Percentiles rank a stretch among this genome's conserved stretches.
Evolutionary conservation across 305 asterid species (phyloP).

Genomic region (Rubia peregrina): DNA sequence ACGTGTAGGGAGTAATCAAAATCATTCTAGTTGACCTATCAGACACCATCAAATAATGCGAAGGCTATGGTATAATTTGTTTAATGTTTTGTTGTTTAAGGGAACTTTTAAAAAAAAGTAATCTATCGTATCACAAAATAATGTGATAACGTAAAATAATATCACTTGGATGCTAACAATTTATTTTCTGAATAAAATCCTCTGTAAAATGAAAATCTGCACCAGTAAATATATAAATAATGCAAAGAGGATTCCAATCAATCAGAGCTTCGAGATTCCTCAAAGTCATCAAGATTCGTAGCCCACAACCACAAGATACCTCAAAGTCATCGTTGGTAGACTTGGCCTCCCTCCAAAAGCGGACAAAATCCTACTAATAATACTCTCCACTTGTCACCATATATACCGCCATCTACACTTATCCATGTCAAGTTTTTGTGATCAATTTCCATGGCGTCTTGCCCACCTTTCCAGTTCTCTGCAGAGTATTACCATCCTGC

Average conservation of each 20-base stretch:
- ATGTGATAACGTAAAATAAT: not conserved
- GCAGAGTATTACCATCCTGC: constrained; percentile 47
- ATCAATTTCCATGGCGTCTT: constrained; percentile 38
- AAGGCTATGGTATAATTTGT: no score
- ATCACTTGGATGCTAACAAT: not conserved
- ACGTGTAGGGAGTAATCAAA: no score
- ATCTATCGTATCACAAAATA: no score
- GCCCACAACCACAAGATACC: not conserved
- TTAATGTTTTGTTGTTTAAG: no score
- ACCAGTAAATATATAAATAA: not conserved
- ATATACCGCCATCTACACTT: constrained; percentile 11
- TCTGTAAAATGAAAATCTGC: not conserved
- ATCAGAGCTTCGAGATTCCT: constrained; percentile 1
- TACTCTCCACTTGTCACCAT: constrained; percentile 19
- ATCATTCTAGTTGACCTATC: no score
- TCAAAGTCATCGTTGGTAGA: constrained; percentile 1
- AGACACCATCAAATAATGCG: no score
- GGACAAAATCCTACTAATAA: constrained; percentile 10
- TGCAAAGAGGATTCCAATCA: not conserved
- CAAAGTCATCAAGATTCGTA: not conserved
- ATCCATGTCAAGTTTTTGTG: not conserved
- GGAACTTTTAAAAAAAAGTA: no score
- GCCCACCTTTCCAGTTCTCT: constrained; percentile 52
- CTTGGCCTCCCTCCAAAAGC: not conserved
- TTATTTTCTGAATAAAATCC: not conserved